Evolutionary conservation across 371 early-diverging fungal genomes (phyloP), one percentile per base, ranked within the genome.

Genomic region (Apophysomyces ossiformis): DNA sequence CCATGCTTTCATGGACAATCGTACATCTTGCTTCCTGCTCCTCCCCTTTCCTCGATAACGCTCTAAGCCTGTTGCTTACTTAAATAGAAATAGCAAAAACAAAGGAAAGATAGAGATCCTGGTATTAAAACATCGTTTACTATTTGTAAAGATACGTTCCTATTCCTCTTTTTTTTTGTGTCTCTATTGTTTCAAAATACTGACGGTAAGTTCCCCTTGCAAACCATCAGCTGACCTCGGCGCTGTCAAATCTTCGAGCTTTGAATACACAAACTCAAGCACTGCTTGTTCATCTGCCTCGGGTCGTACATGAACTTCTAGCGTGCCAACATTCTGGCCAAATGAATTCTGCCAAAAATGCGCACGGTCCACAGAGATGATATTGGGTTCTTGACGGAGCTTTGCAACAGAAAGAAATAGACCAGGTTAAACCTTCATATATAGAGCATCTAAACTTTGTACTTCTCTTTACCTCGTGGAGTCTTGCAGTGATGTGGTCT

Each of bases 331-430:
- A 45, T 73, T 58, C 63, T 82, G 82, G 8, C 79, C 81, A 58
- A 75, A 77, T 0, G 83, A 78, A 57, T 81, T 85, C 58, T 79
- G 81, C 85, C 85, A 85, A 32, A 85, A 77, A 74, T 85, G 85
- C 1, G 81, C 68, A 60, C 66, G 67, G 54, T 70, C 74, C 0
- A 73, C 60, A 11, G 70, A 65, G 13, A 73, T 13, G 4, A 73
- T 68, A 26, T 47, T 21, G 13, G 70, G 70, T 9, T 64, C 59
- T 63, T 73, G 74, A 43, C 67, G 68, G 7, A 67, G 62, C 67
- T 67, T 16, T 13, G 9, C 35, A 37, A n/a, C 5, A 12, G 11
- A 18, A 21, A 13, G 21, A 57, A 57, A 13, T 43, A 11, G 16
- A 5, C 35, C 0, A 18, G 18, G 2, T 57, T 13, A 7, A 18